A percentile compares a stretch with the other conserved stretches of the same genome.
Conservation (phyloP, 2,329 filamentous ascomycete genomes). For the Atkinsonella hypoxylon region DNA sequence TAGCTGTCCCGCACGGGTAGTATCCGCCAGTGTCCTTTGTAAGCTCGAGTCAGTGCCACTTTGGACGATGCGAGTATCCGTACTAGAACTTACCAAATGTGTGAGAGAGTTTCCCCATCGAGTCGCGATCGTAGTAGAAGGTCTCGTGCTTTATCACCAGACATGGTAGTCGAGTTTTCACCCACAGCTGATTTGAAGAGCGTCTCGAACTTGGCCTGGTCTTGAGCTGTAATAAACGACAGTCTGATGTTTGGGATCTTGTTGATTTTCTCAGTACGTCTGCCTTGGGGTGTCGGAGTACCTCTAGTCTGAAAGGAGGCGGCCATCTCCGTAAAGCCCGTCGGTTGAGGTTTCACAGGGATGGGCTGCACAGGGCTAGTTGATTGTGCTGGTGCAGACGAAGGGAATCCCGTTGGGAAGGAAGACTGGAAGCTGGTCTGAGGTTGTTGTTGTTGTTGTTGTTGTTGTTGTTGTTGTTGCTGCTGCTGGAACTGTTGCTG, state of each 20-base stretch:
- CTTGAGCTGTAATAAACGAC: conserved; percentile 89
- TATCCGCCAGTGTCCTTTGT: conserved; percentile 76
- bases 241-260: conserved; percentile 90
- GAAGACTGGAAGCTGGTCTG: conserved; percentile 27
- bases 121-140: conserved; percentile 80
- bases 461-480: conserved; percentile 29
- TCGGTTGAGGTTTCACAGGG: conserved; percentile 53
- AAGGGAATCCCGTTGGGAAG: conserved; percentile 30
- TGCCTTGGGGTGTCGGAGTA: conserved; percentile 30
- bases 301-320: conserved; percentile 49
- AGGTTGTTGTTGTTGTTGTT: conserved; percentile 12
- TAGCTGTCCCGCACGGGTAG: conserved; percentile 88
- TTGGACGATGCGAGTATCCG: neutral
- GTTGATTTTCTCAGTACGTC: conserved; percentile 40
- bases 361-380: conserved; percentile 39
- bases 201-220: conserved; percentile 95
- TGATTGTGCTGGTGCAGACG: conserved; percentile 36
- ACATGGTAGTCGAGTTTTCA: conserved; percentile 71
- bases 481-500: conserved; percentile 48
- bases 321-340: conserved; percentile 55
- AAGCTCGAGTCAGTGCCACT: conserved; percentile 4
- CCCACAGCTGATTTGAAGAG: conserved; percentile 93
- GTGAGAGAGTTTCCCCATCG: conserved; percentile 73
- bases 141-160: conserved; percentile 85
- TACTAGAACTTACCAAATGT: conserved; percentile 61